Base-by-base conservation (phyloP, 805 yeast species). In the Starmerella ratchasimensis region DNA sequence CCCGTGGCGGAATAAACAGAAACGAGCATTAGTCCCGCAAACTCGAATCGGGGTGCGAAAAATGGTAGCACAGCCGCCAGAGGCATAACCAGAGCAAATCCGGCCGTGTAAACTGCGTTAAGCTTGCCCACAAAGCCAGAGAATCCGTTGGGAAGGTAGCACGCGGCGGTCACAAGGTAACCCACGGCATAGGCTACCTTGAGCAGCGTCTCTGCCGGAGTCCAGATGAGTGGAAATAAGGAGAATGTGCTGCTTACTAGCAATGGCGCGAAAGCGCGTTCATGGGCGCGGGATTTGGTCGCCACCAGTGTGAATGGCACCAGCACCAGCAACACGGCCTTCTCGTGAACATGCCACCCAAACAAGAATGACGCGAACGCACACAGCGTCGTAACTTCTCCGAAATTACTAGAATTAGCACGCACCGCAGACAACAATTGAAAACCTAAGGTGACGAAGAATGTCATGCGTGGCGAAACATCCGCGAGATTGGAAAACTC, bases 321-420 rank as follows among this genome's bases (percentile, higher is more conserved):
- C 7, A 90, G 79, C 3, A 88, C 77, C 16, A 86, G 57, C 66
- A 90, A 68, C n/a, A 90, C 73, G 0, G 97, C 97, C 67, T 90
- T 90, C 59, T 90, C 98, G 61, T 90, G 98, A 18, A 90, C 98
- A 54, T 90, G 97, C 96, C 97, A 90, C 4, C 99, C 98, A 59
- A 90, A 90, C 34, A 90, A 60, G 53, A 81, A 90, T 2, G 94
- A 80, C 0, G 94, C 76, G 60, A 73, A 82, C 3, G 93, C 97
- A 59, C 97, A 88, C 33, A 88, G 65, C 0, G 95, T 78, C 49
- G 90, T 60, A 1, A 86, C 72, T 0, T 93, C 95, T 14, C 86
- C 57, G 49, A 90, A 90, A 46, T 93, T 67, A 4, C 16, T 3
- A 2, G 26, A 2, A 11, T 25, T 7, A 10, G 33, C 37, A 11